Conservation (phyloP, 345 rosid genomes). For the Populus alba region DNA sequence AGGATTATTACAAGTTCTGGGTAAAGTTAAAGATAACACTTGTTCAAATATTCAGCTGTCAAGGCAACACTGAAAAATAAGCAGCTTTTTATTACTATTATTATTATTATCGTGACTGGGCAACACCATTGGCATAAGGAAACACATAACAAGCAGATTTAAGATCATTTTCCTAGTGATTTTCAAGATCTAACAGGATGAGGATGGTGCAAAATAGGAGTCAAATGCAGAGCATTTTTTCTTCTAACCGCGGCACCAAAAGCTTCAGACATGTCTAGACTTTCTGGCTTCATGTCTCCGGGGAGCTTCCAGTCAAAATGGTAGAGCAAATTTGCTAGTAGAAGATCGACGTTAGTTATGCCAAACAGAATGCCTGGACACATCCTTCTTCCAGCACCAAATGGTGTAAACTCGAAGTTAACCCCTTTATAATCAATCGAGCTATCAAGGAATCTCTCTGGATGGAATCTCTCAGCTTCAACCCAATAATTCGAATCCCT, state of each 20-base stretch:
- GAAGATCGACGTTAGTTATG: slow-evolving; percentile 17
- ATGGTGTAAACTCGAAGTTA: slow-evolving; percentile 24
- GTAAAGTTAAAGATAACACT: no score
- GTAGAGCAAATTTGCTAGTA: slow-evolving; percentile 20
- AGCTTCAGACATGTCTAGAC: slow-evolving; percentile 25
- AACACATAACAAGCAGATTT: no score
- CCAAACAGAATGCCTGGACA: slow-evolving; percentile 33
- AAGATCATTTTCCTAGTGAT: no score
- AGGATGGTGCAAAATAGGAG: slow-evolving; percentile 3
- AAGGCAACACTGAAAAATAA: no score
- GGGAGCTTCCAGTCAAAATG: slow-evolving; percentile 39
- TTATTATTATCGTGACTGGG: no score
- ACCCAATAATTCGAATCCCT: slow-evolving; percentile 29
- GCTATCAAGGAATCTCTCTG: slow-evolving; percentile 9
- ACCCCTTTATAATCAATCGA: no score
- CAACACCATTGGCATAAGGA: no score
- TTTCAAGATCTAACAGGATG: not conserved
- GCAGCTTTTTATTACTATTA: no score
- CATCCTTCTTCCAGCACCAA: slow-evolving; percentile 37
- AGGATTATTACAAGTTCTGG: no score
- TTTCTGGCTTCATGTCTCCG: not conserved
- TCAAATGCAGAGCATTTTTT: slow-evolving; percentile 10
- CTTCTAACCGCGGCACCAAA: slow-evolving; percentile 10
- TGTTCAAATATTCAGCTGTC: no score
- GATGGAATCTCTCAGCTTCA: slow-evolving; percentile 24